Base-by-base conservation (phyloP, 108 stramenopile genomes). In the Cylindrotheca closterium region DNA sequence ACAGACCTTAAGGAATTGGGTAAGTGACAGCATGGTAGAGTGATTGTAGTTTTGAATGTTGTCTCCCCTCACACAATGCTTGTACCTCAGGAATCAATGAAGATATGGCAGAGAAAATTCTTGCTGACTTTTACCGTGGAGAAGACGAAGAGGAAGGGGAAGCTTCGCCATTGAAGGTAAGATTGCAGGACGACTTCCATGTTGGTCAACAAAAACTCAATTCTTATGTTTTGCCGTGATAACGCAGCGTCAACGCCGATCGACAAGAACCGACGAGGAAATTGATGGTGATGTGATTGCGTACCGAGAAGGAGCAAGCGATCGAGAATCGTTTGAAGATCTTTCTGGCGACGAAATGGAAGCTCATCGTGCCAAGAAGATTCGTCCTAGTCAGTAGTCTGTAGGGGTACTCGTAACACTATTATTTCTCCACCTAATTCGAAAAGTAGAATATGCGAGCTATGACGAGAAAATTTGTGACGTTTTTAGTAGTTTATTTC, bases 1-100 rank as follows among this genome's bases (percentile, higher is more conserved):
- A 81, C 78, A 22, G 92, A 93, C 52, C 64, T 90, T 29, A 62
- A 54, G 17, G 87, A 86, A 47, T 61, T 92, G 46, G 91, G 86
- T 68, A 47, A 45, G 1, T 27, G 30, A 22, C n/a, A 3, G 2
- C 27, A 32, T 55, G 12, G 18, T 34, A 4, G 2, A 28, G 17
- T 60, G 1, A 22, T 12, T 7, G 10, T 15, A 59, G 12, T 51
- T n/a, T 4, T n/a, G n/a, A 51, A 22, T 5, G 4, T 51, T 17
- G 5, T 21, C 0, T 47, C 2, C 26, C 4, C 32, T 23, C 1
- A 21, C n/a, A 1, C 27, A 29, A 7, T 26, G 12, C 5, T 51
- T 19, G 19, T 5, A 19, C 10, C 21, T 12, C 37, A 60, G 79
- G 80, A 55, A 73, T 78, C 32, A 57, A 63, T 23, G 60, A 73